Conservation (phyloP, 2,329 filamentous ascomycete genomes). For the Fusarium phyllophilum region DNA sequence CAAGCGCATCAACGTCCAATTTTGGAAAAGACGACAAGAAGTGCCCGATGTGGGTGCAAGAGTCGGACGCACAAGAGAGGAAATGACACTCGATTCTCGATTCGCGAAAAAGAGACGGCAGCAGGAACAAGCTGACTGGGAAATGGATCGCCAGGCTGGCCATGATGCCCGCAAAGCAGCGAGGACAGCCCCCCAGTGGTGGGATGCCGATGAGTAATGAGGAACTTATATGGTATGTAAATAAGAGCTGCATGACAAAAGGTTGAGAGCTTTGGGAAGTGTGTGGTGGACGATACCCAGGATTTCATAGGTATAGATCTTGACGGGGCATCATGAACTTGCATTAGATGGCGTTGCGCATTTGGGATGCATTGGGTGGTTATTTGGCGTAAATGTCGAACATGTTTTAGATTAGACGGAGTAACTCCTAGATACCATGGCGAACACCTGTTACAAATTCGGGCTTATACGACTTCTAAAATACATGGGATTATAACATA, state of each 20-base stretch:
- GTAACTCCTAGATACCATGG: neutral
- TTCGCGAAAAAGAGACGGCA: constrained; percentile 60
- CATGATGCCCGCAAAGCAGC: constrained; percentile 3
- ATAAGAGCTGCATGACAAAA: neutral
- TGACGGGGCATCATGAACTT: constrained; percentile 8
- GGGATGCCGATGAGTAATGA: constrained; percentile 41
- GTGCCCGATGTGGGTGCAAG: constrained; percentile 26
- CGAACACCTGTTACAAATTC: accelerated
- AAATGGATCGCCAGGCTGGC: constrained; percentile 27
- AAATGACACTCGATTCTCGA: constrained; percentile 62
- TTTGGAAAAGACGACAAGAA: constrained; percentile 17
- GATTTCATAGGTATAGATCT: constrained; percentile 8
- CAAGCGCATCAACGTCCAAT: constrained; percentile 18
- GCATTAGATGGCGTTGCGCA: constrained; percentile 31
- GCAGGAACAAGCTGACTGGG: constrained; percentile 55
- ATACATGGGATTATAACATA: neutral
- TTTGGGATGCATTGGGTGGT: constrained; percentile 8
- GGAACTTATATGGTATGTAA: neutral
- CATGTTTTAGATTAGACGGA: neutral
- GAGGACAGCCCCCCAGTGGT: constrained; percentile 44
- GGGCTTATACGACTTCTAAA: neutral
- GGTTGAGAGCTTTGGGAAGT: neutral
- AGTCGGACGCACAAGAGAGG: constrained; percentile 61
- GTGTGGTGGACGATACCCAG: constrained; percentile 34
- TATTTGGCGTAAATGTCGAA: neutral